Evolutionary conservation across 1,284 basidiomycete species (phyloP).

Genomic region (Hemileia vastatrix): DNA sequence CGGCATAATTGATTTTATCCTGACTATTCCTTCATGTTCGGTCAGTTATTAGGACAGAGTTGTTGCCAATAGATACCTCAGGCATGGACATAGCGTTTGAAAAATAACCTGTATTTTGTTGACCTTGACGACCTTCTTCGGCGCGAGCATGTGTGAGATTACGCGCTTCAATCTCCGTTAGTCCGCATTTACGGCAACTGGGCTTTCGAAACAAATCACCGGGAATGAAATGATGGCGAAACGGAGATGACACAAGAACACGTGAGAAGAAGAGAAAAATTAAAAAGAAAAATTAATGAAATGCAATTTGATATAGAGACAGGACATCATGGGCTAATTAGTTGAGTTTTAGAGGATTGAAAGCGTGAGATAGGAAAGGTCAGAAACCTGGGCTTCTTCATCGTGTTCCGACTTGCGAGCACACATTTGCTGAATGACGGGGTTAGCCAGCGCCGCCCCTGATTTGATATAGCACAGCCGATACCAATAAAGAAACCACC

Average conservation of each 20-base stretch:
- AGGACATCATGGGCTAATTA: background rate
- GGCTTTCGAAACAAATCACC: background rate
- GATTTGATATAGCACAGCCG: background rate
- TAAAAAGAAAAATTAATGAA: background rate
- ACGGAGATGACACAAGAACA: background rate
- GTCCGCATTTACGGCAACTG: constrained; percentile 16
- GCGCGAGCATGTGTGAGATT: constrained; percentile 12
- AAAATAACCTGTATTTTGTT: constrained; percentile 16
- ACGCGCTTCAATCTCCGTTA: constrained; percentile 11
- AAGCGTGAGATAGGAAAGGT: background rate
- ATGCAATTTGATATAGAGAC: background rate
- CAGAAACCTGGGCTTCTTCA: constrained; percentile 5
- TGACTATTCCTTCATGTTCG: too few relatives aligned
- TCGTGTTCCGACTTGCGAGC: background rate
- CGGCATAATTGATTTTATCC: too few relatives aligned
- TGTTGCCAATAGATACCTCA: too few relatives aligned
- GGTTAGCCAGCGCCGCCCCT: constrained; percentile 20
- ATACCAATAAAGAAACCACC: background rate
- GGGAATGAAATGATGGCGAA: background rate
- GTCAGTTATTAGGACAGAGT: too few relatives aligned
- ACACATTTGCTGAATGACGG: constrained; percentile 19
- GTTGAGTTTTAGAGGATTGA: background rate
- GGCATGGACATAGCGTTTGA: constrained; percentile 21
- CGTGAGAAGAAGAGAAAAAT: background rate
- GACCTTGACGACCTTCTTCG: constrained; percentile 1